Evolutionary conservation across 371 early-diverging fungal species (phyloP), one percentile per base, ranked within the genome.

Genomic region (Haplosporangium sp.): DNA sequence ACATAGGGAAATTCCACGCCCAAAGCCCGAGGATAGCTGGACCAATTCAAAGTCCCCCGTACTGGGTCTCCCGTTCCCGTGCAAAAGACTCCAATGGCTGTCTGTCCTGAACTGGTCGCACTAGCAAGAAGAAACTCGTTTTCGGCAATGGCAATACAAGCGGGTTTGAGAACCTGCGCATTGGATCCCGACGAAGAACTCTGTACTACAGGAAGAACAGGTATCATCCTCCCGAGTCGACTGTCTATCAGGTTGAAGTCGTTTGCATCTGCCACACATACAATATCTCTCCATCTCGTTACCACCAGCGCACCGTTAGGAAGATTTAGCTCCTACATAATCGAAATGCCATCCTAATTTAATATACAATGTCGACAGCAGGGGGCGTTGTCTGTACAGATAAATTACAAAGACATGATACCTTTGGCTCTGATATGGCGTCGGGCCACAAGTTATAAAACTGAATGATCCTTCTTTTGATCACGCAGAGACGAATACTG

Each of bases 1-100:
- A 91, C 88, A 61, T 93, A 94, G 0, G 95, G 95, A 57, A 84
- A 93, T 51, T 94, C 93, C 18, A 93, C 91, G 12, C 83, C 89
- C 77, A 82, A 20, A 6, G 92, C 82, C 67, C 88, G 83, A 3
- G 95, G 95, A 55, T 91, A 87, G 43, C 87, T 84, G 1, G 90
- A 80, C 93, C 93, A 95, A 65, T 91, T 87, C 29, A 95, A 59
- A 0, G 93, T 93, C n/a, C 94, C 94, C 58, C 92, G 85, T 9
- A 91, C 86, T 38, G 94, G 87, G 53, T 94, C 93, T 3, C 94
- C 94, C 6, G 75, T 67, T 6, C 85, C 76, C 43, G 89, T 85
- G 8, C 93, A 86, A 81, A 94, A 93, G 36, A 94, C 85, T 55
- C 96, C 96, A 46, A 95, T 87, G 10, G 89, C 83, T 41, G 81